phyloP scores from a whole-genome alignment of 1,139 yeast genomes.

The Waltiozyma sp. region DNA sequence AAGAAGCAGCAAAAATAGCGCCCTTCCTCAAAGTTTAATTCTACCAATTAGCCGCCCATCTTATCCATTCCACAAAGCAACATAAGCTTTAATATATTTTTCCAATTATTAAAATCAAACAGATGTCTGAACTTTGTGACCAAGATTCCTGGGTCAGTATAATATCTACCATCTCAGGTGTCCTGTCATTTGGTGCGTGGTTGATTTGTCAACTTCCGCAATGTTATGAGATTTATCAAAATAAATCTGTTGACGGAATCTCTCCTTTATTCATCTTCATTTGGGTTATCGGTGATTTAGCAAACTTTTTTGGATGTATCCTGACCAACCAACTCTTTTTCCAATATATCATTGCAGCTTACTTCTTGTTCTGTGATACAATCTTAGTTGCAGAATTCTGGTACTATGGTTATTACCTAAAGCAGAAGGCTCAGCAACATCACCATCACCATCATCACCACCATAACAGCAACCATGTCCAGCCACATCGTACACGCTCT shows the following conservation, averaged over 20 bases:
- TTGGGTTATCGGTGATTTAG: constrained; percentile 80
- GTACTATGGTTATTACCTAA: constrained; percentile 43
- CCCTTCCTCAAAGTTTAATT: too few species aligned
- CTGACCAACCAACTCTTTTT: constrained; percentile 67
- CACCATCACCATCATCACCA: constrained; percentile 16
- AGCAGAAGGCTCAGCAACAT: constrained; percentile 25
- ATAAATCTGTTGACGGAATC: constrained; percentile 78
- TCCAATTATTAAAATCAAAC: not conserved
- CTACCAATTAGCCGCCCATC: not conserved
- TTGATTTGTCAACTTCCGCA: constrained; percentile 87
- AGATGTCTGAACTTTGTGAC: constrained; percentile 4
- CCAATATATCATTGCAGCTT: constrained; percentile 64
- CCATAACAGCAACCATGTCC: not conserved
- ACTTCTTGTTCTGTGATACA: constrained; percentile 64
- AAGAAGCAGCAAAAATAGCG: too few species aligned
- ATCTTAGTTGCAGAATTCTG: constrained; percentile 67
- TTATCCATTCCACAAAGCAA: not conserved
- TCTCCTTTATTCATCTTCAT: constrained; percentile 64
- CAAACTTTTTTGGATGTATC: constrained; percentile 72
- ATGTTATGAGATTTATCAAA: constrained; percentile 59
- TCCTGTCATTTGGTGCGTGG: constrained; percentile 54
- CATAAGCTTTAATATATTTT: not conserved
- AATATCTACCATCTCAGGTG: constrained; percentile 30
- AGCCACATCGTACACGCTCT: not conserved
- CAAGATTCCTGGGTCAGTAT: constrained; percentile 7